phyloP scores from a whole-genome alignment of 2,329 filamentous ascomycete genomes.

The Hymenoscyphus repandus region DNA sequence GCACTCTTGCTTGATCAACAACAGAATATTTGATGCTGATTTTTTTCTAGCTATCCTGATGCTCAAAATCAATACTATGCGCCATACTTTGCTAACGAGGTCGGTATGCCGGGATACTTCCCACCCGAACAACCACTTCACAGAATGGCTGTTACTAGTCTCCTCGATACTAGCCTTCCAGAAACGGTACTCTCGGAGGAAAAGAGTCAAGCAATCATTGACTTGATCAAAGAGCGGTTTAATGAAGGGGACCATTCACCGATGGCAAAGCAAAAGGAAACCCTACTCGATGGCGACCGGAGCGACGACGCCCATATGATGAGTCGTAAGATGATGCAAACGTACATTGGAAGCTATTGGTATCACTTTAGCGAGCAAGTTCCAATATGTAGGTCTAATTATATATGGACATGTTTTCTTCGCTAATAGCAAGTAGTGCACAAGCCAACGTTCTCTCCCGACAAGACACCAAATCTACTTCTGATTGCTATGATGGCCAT shows the following conservation, averaged over 20 bases:
- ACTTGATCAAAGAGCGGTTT: slow-evolving; percentile 76
- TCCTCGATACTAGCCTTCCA: slow-evolving; percentile 73
- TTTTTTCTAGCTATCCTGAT: slow-evolving; percentile 45
- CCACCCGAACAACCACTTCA: slow-evolving; percentile 56
- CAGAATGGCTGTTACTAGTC: slow-evolving; percentile 83
- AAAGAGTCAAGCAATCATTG: slow-evolving; percentile 77
- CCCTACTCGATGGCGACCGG: slow-evolving; percentile 73
- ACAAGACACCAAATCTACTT: slow-evolving; percentile 78
- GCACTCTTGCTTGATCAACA: neutral
- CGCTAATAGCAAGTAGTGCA: slow-evolving; percentile 49
- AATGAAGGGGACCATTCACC: slow-evolving; percentile 73
- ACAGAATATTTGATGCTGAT: slow-evolving; percentile 12
- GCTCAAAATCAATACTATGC: slow-evolving; percentile 44
- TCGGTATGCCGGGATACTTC: slow-evolving; percentile 51
- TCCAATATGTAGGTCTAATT: slow-evolving; percentile 56
- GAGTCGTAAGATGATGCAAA: slow-evolving; percentile 92
- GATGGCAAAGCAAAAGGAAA: slow-evolving; percentile 68
- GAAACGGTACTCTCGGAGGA: slow-evolving; percentile 81
- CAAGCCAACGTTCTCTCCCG: slow-evolving; percentile 85
- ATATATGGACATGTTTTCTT: neutral
- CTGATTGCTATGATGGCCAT: slow-evolving; percentile 88
- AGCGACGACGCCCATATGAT: slow-evolving; percentile 61
- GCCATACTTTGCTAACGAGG: slow-evolving; percentile 45
- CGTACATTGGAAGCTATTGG: slow-evolving; percentile 92
- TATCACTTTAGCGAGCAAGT: slow-evolving; percentile 89